A percentile compares a stretch with the other conserved stretches of the same genome.
These are phyloP conservation scores for Paramecium sonneborni DNA, from an alignment of 73 alveolate genomes.

Conservation along the genomic window DNA sequence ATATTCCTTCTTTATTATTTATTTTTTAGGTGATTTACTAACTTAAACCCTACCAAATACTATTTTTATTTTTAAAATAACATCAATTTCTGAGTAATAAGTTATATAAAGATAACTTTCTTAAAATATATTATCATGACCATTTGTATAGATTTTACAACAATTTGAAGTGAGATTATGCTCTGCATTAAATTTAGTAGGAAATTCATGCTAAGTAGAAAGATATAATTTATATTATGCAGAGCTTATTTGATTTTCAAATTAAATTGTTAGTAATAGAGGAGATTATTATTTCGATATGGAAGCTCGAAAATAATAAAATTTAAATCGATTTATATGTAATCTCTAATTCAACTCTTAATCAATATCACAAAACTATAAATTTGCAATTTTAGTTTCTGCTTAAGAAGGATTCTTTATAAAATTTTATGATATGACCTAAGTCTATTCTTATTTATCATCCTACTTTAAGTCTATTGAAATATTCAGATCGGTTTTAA, in stretches of 20 bases:
- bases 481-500: background rate
- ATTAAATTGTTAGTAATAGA: background rate
- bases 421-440: background rate
- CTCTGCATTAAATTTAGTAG: constrained; percentile 44
- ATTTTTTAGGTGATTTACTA: background rate
- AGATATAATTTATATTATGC: background rate
- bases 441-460: background rate
- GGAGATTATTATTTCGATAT: background rate
- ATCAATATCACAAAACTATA: background rate
- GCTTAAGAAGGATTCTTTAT: background rate
- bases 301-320: background rate
- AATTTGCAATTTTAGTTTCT: background rate
- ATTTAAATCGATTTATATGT: constrained; percentile 4
- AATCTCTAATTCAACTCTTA: constrained; percentile 23
- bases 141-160: background rate
- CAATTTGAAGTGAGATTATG: background rate
- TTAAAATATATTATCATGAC: background rate
- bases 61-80: background rate
- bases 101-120: background rate
- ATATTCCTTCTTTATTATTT: background rate
- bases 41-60: background rate
- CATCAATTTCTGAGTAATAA: background rate
- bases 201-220: constrained; percentile 23
- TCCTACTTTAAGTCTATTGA: background rate
- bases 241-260: background rate